phyloP scores from a whole-genome alignment of 179 eudicot species.

The Nepenthes alata region DNA sequence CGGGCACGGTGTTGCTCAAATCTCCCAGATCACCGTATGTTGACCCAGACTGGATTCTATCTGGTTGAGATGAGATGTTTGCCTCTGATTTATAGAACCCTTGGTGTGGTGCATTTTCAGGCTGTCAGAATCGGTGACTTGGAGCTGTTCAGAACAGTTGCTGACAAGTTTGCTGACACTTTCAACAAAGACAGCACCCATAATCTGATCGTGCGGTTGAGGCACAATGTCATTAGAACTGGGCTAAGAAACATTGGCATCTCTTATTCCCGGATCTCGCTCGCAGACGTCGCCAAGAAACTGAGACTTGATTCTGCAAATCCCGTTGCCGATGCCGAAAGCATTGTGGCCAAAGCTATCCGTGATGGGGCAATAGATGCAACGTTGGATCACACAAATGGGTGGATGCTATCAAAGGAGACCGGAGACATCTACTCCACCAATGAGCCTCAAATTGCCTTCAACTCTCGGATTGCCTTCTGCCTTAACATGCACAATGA shows the following conservation, averaged over 20 bases:
- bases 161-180: slow-evolving; percentile 66
- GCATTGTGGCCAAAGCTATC: slow-evolving; percentile 88
- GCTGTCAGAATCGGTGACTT: slow-evolving; percentile 95
- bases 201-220: slow-evolving; percentile 72
- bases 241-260: slow-evolving; percentile 91
- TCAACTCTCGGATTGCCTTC: slow-evolving; percentile 88
- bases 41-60: not conserved
- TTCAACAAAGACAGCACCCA: slow-evolving; percentile 70
- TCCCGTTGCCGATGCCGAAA: slow-evolving; percentile 95
- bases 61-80: slow-evolving; percentile 2
- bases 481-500: slow-evolving; percentile 96
- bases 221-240: slow-evolving; percentile 93
- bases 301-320: slow-evolving; percentile 70
- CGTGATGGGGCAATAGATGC: slow-evolving; percentile 96
- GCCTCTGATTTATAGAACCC: not conserved
- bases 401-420: slow-evolving; percentile 90
- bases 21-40: too few relatives aligned
- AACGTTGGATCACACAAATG: slow-evolving; percentile 71
- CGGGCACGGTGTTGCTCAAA: too few relatives aligned
- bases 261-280: slow-evolving; percentile 83
- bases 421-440: slow-evolving; percentile 93
- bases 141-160: slow-evolving; percentile 63
- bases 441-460: slow-evolving; percentile 85
- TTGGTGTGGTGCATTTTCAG: slow-evolving; percentile 21
- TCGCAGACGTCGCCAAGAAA: slow-evolving; percentile 74